phyloP scores from a whole-genome alignment of 2,329 filamentous ascomycete genomes.

The Trichoderma sp. region DNA sequence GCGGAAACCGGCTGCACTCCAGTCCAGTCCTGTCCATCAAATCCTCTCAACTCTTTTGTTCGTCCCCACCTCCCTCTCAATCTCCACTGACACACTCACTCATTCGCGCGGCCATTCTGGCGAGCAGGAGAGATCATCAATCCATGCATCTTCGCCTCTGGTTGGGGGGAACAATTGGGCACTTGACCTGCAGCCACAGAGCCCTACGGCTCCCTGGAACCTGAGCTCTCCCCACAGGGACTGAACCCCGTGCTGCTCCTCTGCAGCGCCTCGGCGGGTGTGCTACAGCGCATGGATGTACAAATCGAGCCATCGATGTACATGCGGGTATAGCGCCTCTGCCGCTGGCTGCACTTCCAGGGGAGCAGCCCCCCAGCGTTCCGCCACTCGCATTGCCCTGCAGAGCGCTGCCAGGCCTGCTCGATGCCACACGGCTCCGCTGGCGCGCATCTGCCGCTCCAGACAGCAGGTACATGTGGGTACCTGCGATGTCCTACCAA shows the following conservation, averaged over 20 bases:
- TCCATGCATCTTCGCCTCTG: slow-evolving; percentile 10
- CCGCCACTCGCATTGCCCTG: slow-evolving; percentile 12
- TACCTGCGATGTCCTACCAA: slow-evolving; percentile 7
- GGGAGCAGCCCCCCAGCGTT: neutral
- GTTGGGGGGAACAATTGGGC: neutral
- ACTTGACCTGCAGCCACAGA: neutral
- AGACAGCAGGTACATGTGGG: slow-evolving; percentile 13
- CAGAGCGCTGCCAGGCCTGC: neutral
- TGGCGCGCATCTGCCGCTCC: slow-evolving; percentile 16
- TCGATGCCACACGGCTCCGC: slow-evolving; percentile 17
- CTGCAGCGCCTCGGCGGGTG: slow-evolving; percentile 1
- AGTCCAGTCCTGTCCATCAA: neutral
- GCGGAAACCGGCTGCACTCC: slow-evolving; percentile 22
- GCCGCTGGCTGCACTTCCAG: slow-evolving; percentile 8
- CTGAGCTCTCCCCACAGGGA: slow-evolving; percentile 20
- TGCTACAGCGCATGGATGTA: neutral
- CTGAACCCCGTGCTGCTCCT: slow-evolving; percentile 6
- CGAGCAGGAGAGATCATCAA: slow-evolving; percentile 9
- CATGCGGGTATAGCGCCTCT: slow-evolving; percentile 3
- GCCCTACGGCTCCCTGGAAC: slow-evolving; percentile 15
- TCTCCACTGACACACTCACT: slow-evolving; percentile 15
- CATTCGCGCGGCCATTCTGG: slow-evolving; percentile 18
- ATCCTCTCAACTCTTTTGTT: too few relatives aligned
- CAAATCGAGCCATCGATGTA: neutral
- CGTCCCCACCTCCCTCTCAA: slow-evolving; percentile 14